Percentiles rank a stretch among this genome's conserved stretches.
These are phyloP conservation scores for Trichocladium antarcticum DNA, from an alignment of 495 filamentous ascomycete species.

Conservation along the genomic window DNA sequence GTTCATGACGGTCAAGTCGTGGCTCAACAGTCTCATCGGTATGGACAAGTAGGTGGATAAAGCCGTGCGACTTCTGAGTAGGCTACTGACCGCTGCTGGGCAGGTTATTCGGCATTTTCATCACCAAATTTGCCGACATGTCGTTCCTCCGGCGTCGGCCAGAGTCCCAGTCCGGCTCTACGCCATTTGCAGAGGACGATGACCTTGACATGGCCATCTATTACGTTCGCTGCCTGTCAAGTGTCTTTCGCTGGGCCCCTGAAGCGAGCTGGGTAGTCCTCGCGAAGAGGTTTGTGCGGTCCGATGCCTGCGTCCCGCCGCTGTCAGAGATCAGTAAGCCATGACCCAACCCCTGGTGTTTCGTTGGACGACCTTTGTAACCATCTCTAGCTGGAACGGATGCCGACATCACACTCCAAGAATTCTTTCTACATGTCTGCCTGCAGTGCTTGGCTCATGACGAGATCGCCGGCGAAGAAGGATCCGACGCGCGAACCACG, in stretches of 20 bases:
- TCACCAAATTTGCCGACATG: conserved; percentile 43
- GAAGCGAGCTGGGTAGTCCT: conserved; percentile 51
- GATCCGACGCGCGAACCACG: conserved; percentile 34
- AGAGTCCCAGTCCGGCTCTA: neutral
- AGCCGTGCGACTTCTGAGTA: neutral
- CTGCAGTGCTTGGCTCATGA: conserved; percentile 45
- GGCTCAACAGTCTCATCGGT: conserved; percentile 67
- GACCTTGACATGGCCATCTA: conserved; percentile 70
- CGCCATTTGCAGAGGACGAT: conserved; percentile 37
- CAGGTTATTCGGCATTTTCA: conserved; percentile 47
- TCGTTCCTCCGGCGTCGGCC: conserved; percentile 39
- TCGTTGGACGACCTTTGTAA: conserved; percentile 20
- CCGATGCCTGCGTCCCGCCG: conserved; percentile 25
- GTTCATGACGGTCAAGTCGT: conserved; percentile 64
- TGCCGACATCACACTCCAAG: conserved; percentile 45
- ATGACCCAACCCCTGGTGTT: neutral
- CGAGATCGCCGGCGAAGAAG: conserved; percentile 25
- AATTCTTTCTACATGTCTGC: conserved; percentile 50
- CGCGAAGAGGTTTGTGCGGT: conserved; percentile 35
- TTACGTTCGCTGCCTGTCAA: conserved; percentile 62
- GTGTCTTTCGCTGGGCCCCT: conserved; percentile 54
- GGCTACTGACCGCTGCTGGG: neutral
- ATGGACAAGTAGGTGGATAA: conserved; percentile 44
- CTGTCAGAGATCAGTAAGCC: conserved; percentile 39
- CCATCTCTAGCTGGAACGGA: conserved; percentile 32